Evolutionary conservation across 2,329 filamentous ascomycete species (phyloP), one percentile per base, ranked within the genome.

Genomic region (Sporothrix mexicana): DNA sequence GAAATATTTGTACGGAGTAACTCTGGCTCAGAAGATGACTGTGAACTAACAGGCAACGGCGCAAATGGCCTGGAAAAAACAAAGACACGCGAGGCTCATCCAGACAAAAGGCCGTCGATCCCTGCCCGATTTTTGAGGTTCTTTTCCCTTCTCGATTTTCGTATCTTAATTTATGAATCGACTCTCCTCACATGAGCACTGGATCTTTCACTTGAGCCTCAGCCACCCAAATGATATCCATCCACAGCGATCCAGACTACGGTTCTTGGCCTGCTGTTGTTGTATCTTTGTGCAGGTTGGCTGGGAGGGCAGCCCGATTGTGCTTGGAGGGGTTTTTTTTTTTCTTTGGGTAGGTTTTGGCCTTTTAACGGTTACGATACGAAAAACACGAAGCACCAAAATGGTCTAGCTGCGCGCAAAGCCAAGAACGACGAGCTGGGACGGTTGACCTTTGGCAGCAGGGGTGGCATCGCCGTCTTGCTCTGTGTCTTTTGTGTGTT

Each of bases 351-450:
- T 15, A 43, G 20, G 12, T 67, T 9, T 23, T n/a, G 23, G 30
- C 51, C 15, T 47, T 49, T 17, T 10, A 51, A 45, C 13, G 20
- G 45, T 36, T 30, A 9, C 66, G 23, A 72, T 68, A 68, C 70
- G 62, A 72, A 43, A 23, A 68, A 68, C 51, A 49, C 61, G 62
- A 61, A 6, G 20, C 51, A 36, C 70, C n/a, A 51, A 68, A 61
- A 49, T 9, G 62, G 70, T 23, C 64, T 72, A 68, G 70, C 62
- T 68, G 36, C 25, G 67, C 47, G 9, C 43, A 55, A 30, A 30
- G 67, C 67, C 51, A 69, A 69, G 67, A 69, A 49, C 47, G 25
- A 49, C 30, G 13, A 51, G 13, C 45, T 51, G 20, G 20, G 41
- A 23, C 41, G 36, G 41, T 23, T 45, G 59, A 23, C 36, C 59